Evolutionary conservation across 1,284 basidiomycete species (phyloP), one percentile per base, ranked within the genome.

Genomic region (Ganoderma multipileum): DNA sequence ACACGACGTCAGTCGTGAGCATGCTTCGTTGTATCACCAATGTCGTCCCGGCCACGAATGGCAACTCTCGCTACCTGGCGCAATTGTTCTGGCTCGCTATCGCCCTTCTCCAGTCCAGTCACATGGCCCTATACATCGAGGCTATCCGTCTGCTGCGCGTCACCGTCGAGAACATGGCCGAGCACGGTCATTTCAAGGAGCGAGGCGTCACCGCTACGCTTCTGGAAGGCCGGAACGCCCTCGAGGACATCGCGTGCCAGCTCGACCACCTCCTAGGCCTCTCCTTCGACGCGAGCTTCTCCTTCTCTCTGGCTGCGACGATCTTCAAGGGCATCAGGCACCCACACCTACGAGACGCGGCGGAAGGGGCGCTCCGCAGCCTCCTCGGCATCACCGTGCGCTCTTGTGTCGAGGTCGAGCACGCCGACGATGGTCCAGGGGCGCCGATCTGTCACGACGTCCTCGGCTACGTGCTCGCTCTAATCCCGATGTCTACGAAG

Each of bases 81-180:
- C 89, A 89, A 69, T 82, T 96, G 18, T 95, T 96, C 81, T 96
- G 95, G 95, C 82, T 96, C 11, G 93, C 92, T 1, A 90, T 96
- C 39, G 90, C 91, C 26, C 83, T 96, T 26, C 84, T 96, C 14
- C 91, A 95, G 79, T 90, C 91, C 18, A 90, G 91, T 65, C 89
- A 93, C 75, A 85, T 91, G 63, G 86, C 89, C 6, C 87, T 95
- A 71, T 96, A 93, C 73, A 83, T 85, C 30, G 93, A 94, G 77
- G 91, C 92, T 2, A 85, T 89, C 26, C 82, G 84, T 38, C 82
- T 95, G 1, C 81, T 95, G n/a, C 83, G 85, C 12, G 85, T 88
- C 0, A 89, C 92, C 0, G 80, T 94, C 55, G 89, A 92, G 73
- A 87, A 87, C 20, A 87, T 97, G 80, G 86, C 88, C 52, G 73